phyloP scores from a whole-genome alignment of 2,329 filamentous ascomycete species.

The Sclerotinia borealis region DNA sequence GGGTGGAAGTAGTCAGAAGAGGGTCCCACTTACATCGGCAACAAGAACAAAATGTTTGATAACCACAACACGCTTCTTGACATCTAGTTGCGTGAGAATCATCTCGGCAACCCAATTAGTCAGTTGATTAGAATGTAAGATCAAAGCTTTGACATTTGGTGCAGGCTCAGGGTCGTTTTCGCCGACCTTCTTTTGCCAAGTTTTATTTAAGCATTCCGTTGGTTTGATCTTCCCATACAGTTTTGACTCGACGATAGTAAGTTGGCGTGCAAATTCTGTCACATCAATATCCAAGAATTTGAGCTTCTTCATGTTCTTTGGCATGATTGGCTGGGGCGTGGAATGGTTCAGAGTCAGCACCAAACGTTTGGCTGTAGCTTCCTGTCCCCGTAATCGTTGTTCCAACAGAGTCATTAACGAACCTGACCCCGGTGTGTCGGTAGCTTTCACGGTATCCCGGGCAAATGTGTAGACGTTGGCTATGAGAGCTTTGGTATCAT shows the following conservation, averaged over 20 bases:
- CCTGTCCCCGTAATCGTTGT: slow-evolving; percentile 81
- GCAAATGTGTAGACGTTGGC: slow-evolving; percentile 87
- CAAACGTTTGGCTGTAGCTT: slow-evolving; percentile 77
- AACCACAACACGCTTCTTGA: slow-evolving; percentile 92
- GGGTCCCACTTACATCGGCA: slow-evolving; percentile 68
- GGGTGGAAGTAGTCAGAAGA: slow-evolving; percentile 12
- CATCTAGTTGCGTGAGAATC: slow-evolving; percentile 90
- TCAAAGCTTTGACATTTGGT: slow-evolving; percentile 90
- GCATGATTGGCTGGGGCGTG: slow-evolving; percentile 82
- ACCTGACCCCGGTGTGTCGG: slow-evolving; percentile 82
- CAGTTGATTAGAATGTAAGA: slow-evolving; percentile 96
- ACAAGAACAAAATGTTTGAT: slow-evolving; percentile 98
- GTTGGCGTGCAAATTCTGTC: slow-evolving; percentile 91
- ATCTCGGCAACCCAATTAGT: slow-evolving; percentile 99
- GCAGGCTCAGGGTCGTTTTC: slow-evolving; percentile 80
- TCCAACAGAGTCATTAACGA: slow-evolving; percentile 83
- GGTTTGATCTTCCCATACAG: slow-evolving; percentile 95
- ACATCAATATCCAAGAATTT: slow-evolving; percentile 97
- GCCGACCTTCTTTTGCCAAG: slow-evolving; percentile 91
- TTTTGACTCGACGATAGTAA: slow-evolving; percentile 93
- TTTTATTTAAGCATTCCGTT: slow-evolving; percentile 95
- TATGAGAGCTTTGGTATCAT: slow-evolving; percentile 77
- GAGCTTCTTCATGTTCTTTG: slow-evolving; percentile 99
- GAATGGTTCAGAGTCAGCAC: slow-evolving; percentile 80
- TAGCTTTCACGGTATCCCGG: slow-evolving; percentile 84